Base-by-base conservation (phyloP, 1,284 basidiomycete species). In the Marasmius fiardii region DNA sequence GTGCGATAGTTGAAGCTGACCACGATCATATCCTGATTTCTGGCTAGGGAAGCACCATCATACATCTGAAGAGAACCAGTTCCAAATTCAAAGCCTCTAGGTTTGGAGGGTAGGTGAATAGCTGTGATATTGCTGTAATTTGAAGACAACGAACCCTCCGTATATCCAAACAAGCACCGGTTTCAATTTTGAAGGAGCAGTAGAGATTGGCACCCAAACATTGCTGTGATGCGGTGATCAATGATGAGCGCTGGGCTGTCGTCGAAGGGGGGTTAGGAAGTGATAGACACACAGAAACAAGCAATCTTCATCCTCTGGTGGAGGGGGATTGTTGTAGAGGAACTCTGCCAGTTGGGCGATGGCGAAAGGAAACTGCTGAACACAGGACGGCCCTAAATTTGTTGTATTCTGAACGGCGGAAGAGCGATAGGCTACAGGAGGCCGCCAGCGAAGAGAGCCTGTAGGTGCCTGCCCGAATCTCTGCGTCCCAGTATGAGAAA, bases 1-100 rank as follows among this genome's bases (percentile, higher is more conserved):
- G 55, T 58, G 5, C 58, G 55, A 44, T 61, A 61, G 44, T 60
- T 60, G 52, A 61, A 41, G 1, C 56, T 43, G 16, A 61, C 60
- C 20, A 61, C 43, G 11, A 59, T 41, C 16, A 61, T 39, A 35
- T 48, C 41, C 35, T 58, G 58, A 47, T 56, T 56, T 6, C 24
- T 23, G 5, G 54, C 53, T 1, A 61, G 34, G 7, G 53, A 54
- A 12, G 49, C 28, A 28, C 60, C 60, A 16, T 61, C 56, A 34
- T 61, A 60, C n/a, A 23, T 14, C 3, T 51, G 51, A 2, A 54
- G 3, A 1, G 47, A 56, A 12, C 47, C 53, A 0, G 58, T 58
- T 23, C 60, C 60, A 20, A 60, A 61, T 2, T 20, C 8, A 3
- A 61, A 35, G 3, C 21, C 52, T 10, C 58, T 61, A 24, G n/a